Base-by-base conservation (phyloP, 305 asterid species). In the Rubia peregrina region DNA sequence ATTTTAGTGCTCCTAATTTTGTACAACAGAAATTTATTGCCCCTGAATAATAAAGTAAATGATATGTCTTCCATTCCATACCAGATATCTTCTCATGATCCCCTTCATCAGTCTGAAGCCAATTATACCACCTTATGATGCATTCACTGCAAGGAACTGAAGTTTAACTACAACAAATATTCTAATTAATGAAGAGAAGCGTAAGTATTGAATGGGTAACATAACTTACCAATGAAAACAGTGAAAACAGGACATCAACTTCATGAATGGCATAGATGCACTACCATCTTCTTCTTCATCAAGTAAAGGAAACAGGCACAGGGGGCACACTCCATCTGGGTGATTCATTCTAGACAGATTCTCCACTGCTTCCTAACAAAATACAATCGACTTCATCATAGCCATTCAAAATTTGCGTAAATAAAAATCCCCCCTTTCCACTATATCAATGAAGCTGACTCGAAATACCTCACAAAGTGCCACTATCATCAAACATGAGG, bases 241-340 rank as follows among this genome's bases (percentile, higher is more conserved):
- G 78, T 94, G 99, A 82, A 88, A 94, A 86, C 99, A 94, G 76
- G 97, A 89, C 99, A 94, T 94, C 80, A 94, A 78, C 87, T 94
- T 91, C 99, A 94, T 94, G 84, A 88, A 94, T 61, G 93, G 90
- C 71, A 73, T 65, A 1, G 85, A 70, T 69, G 77, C 74, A 78
- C 76, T 74, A 51, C 78, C 83, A 61, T 75, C 83, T 77, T 81
- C 83, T 77, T 81, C 85, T 82, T 86, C 93, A 81, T 83, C 92
- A 68, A 91, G 93, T 78, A 94, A 82, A 53, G 96, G 90, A 82
- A 75, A 78, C 76, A 94, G 81, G 77, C 98, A 94, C 71, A 94
- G 77, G 0, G 97, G 95, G 76, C 99, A 94, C 80, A 88, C 74
- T 73, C 99, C 99, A 26, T 94, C 99, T 4, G 98, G 98, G 74